phyloP scores from a whole-genome alignment of 2,329 filamentous ascomycete genomes.

The Talaromyces sp. region DNA sequence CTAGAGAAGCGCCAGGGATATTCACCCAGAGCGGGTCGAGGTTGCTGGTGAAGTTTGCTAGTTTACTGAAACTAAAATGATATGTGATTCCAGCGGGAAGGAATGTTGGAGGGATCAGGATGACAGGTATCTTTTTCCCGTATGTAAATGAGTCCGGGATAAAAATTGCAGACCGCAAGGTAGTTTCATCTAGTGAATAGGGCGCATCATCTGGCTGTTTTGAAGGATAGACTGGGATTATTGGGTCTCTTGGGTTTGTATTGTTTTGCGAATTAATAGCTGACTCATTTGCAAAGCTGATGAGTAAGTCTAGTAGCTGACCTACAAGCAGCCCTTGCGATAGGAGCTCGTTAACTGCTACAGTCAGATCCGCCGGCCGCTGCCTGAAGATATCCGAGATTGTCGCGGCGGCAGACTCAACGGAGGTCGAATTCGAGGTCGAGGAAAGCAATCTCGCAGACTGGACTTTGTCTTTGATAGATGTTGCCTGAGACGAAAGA shows the following conservation, averaged over 20 bases:
- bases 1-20: conserved; percentile 43
- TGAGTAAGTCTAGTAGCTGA: conserved; percentile 12
- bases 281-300: conserved; percentile 12
- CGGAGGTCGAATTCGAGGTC: background rate
- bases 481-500: background rate
- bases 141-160: conserved; percentile 46
- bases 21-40: conserved; percentile 53
- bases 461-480: background rate
- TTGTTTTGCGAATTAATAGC: conserved; percentile 13
- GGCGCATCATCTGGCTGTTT: conserved; percentile 36
- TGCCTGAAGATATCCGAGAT: background rate
- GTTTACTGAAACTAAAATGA: conserved; percentile 44
- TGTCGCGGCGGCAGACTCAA: background rate
- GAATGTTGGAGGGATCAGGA: conserved; percentile 51
- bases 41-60: conserved; percentile 39
- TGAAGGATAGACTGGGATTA: background rate
- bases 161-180: conserved; percentile 47
- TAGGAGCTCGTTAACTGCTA: conserved; percentile 5
- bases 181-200: conserved; percentile 43
- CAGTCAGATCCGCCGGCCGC: background rate
- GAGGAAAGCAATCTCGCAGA: background rate
- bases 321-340: conserved; percentile 13
- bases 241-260: background rate
- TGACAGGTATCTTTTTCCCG: conserved; percentile 41
- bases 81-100: conserved; percentile 43